Evolutionary conservation across 345 rosid species (phyloP).

Genomic region (Eutrema yunnanense): DNA sequence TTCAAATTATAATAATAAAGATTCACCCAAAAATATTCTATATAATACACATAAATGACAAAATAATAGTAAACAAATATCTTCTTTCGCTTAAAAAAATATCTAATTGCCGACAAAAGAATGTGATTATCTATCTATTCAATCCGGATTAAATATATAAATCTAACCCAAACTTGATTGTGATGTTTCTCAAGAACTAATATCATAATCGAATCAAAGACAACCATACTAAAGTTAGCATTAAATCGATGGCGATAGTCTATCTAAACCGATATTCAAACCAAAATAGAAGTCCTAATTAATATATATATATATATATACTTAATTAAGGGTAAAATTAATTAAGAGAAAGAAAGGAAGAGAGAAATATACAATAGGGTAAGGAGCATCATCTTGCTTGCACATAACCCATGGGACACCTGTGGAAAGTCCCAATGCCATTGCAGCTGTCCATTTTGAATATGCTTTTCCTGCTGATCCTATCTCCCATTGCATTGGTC

Average conservation of each 20-base stretch:
- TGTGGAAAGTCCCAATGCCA: slow-evolving; percentile 54
- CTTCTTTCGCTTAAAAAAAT: not conserved
- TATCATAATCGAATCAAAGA: no score
- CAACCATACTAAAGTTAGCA: not conserved
- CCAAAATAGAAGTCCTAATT: not conserved
- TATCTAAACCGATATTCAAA: not conserved
- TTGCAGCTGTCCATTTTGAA: slow-evolving; percentile 54
- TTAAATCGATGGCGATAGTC: not conserved
- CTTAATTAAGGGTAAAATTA: not conserved
- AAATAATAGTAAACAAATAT: not conserved
- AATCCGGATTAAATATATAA: not conserved
- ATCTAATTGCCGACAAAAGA: slow-evolving; percentile 13
- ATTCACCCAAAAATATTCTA: not conserved
- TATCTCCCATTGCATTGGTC: slow-evolving; percentile 41
- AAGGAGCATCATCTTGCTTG: slow-evolving; percentile 66
- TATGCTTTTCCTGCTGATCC: slow-evolving; percentile 50
- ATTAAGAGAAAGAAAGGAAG: not conserved
- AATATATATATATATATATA: not conserved
- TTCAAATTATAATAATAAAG: not conserved
- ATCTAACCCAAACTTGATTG: not conserved
- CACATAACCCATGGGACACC: slow-evolving; percentile 54
- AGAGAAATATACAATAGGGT: slow-evolving; percentile 42
- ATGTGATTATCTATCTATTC: not conserved
- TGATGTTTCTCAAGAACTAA: no score
- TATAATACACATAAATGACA: not conserved